Base-by-base conservation (phyloP, 148 eudicot genomes). In the Beta vulgaris region DNA sequence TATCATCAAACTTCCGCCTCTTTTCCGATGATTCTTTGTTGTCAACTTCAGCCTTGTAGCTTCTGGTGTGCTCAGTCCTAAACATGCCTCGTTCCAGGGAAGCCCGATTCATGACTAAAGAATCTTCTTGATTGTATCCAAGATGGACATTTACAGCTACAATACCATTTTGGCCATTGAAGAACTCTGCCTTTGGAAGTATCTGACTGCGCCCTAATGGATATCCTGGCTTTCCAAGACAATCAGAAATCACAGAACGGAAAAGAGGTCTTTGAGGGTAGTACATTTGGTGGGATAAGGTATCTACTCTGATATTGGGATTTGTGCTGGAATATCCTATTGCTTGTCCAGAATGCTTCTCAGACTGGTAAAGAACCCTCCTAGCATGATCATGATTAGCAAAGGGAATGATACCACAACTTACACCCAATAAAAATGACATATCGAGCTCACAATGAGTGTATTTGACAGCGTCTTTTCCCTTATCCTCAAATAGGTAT, bases 11-110 rank as follows among this genome's bases (percentile, higher is more conserved):
- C 49, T 85, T 91, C 14, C 82, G 36, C 73, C 84, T 88, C 79
- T 86, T 92, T 13, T 82, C 91, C 15, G 55, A 42, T 0, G 82
- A 67, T 72, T 95, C 99, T 78, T 84, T 85, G 66, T 91, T 88
- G 34, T 90, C 92, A 25, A 90, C 91, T 70, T 95, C 99, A 64
- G 93, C 91, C 78, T 92, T 95, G 71, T 89, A 95, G 72, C 94
- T 95, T 76, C 99, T 85, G 15, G 82, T 83, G 75, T 92, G 99
- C 74, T 95, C 96, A 18, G 97, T 79, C 16, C 99, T 82, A 49
- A 95, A 95, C 99, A 95, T 87, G 36, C 99, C 99, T 63, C 97
- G 98, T 78, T 95, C 98, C 68, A 92, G n/a, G 15, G 98, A 95
- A 73, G 96, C 85, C 68, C 93, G 85, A 64, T 92, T 95, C 98